Conservation (phyloP, 2,329 filamentous ascomycete genomes). For the Ceratocystiopsis sp. region DNA sequence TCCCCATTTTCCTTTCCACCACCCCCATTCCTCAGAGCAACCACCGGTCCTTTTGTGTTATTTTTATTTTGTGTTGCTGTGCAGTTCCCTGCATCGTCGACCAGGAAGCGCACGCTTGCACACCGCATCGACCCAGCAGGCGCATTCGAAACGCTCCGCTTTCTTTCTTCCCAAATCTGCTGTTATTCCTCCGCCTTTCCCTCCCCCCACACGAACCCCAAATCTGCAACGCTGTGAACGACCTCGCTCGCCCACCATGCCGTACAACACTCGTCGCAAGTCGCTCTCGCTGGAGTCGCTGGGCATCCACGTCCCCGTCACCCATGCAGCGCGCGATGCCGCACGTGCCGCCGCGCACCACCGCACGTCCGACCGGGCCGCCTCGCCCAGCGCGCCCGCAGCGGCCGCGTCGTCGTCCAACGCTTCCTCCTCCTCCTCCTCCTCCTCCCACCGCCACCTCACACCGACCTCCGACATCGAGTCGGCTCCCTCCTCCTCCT, state of each 20-base stretch:
- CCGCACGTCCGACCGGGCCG: constrained; percentile 4
- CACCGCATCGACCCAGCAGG: too few relatives aligned
- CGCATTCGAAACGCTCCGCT: background rate
- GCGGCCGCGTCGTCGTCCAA: background rate
- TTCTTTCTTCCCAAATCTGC: too few relatives aligned
- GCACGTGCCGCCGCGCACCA: constrained; percentile 18
- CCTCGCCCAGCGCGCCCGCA: constrained; percentile 12
- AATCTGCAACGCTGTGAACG: background rate
- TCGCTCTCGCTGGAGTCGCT: constrained; percentile 83
- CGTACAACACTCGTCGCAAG: constrained; percentile 94
- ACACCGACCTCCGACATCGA: background rate
- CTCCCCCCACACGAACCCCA: too few relatives aligned
- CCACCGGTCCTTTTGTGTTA: too few relatives aligned
- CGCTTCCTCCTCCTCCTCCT: background rate
- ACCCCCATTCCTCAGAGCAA: background rate
- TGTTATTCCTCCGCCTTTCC: background rate
- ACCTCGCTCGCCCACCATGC: constrained; percentile 36
- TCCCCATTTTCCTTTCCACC: background rate
- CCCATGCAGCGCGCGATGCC: constrained; percentile 40
- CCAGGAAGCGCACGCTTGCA: too few relatives aligned
- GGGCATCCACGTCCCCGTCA: constrained; percentile 71
- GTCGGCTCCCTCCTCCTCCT: constrained; percentile 10
- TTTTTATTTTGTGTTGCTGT: too few relatives aligned
- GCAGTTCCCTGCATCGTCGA: too few relatives aligned
- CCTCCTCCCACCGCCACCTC: background rate